Conservation (phyloP, 2,329 filamentous ascomycete genomes). For the Claviceps digitariae region DNA sequence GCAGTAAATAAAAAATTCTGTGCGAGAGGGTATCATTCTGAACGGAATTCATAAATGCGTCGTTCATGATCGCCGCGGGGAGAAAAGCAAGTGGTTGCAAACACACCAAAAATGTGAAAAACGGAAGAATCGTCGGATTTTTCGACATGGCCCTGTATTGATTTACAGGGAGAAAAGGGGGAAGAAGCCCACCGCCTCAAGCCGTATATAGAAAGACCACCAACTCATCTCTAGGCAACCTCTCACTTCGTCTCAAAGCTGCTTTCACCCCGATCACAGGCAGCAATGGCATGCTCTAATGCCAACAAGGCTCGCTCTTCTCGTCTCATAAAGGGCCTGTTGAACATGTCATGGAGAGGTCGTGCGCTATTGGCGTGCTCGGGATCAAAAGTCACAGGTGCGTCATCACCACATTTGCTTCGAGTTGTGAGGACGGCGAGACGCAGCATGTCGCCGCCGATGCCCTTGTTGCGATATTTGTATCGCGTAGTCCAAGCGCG, state of each 20-base stretch:
- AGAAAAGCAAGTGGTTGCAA: too few species aligned
- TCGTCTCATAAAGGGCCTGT: constrained; percentile 38
- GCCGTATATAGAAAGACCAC: background rate
- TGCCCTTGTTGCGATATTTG: constrained; percentile 54
- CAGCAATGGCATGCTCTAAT: constrained; percentile 20
- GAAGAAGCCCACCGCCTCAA: background rate
- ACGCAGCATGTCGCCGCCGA: constrained; percentile 59
- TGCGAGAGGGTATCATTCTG: background rate
- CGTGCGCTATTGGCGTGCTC: constrained; percentile 60
- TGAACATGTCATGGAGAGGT: constrained; percentile 46
- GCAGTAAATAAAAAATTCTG: background rate
- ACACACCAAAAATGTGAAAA: too few species aligned
- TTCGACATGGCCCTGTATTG: too few species aligned
- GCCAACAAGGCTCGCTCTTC: constrained; percentile 40
- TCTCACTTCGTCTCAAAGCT: constrained; percentile 3
- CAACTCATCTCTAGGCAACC: background rate
- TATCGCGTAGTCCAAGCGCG: constrained; percentile 68
- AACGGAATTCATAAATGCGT: too few species aligned
- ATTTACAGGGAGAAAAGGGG: background rate
- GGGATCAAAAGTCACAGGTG: constrained; percentile 53
- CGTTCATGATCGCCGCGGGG: too few species aligned
- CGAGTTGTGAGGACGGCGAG: constrained; percentile 54
- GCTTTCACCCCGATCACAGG: constrained; percentile 7
- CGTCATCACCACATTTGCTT: constrained; percentile 47
- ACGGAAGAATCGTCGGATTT: too few species aligned